phyloP scores from a whole-genome alignment of 345 rosid genomes.

The Ailanthus altissimus region DNA sequence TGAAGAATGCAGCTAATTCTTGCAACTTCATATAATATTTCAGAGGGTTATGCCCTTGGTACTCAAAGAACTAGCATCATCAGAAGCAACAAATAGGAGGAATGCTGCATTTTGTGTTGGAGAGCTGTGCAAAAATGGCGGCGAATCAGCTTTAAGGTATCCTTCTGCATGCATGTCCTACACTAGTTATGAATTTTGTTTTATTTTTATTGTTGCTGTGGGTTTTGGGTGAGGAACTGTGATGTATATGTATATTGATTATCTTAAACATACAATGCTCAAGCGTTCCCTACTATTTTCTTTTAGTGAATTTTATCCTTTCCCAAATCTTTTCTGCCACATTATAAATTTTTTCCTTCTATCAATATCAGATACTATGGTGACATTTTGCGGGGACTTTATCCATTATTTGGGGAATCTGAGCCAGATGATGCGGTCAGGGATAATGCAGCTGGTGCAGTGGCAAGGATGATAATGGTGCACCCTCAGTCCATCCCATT shows the following conservation, averaged over 20 bases:
- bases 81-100: slow-evolving; percentile 91
- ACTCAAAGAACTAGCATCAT: slow-evolving; percentile 79
- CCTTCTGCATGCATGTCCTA: slow-evolving; percentile 40
- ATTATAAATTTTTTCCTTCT: slow-evolving; percentile 42
- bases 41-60: slow-evolving; percentile 94
- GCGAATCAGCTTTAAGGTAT: slow-evolving; percentile 83
- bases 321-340: not conserved
- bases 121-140: slow-evolving; percentile 95
- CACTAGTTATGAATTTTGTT: not conserved
- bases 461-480: slow-evolving; percentile 95
- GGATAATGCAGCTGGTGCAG: slow-evolving; percentile 99
- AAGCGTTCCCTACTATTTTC: slow-evolving; percentile 3
- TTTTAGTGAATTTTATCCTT: slow-evolving; percentile 20
- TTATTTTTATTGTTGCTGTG: not conserved
- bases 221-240: not conserved
- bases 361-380: slow-evolving; percentile 63
- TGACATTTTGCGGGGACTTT: slow-evolving; percentile 71
- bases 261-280: not conserved
- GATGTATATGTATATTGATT: not conserved
- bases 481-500: slow-evolving; percentile 86
- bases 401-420: slow-evolving; percentile 86
- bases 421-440: slow-evolving; percentile 94
- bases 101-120: slow-evolving; percentile 99
- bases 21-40: slow-evolving; percentile 33
- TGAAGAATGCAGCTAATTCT: slow-evolving; percentile 23